Conservation (phyloP, 371 early-diverging fungal species). For the Apophysomyces ossiformis region DNA sequence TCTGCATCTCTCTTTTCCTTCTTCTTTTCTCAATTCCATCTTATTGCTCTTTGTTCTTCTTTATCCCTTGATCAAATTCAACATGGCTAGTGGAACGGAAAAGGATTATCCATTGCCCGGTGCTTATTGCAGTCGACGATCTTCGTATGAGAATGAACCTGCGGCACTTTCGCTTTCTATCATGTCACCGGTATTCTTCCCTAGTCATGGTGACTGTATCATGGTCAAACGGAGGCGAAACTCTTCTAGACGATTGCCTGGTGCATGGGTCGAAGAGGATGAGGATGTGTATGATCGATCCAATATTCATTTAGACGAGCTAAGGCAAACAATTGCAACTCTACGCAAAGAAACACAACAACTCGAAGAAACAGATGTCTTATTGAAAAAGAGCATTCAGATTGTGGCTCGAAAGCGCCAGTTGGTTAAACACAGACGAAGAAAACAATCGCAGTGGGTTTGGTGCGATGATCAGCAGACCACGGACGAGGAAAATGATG, state of each 20-base stretch:
- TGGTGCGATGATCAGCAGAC: slow-evolving; percentile 24
- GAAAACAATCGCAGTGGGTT: slow-evolving; percentile 28
- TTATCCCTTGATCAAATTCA: not conserved
- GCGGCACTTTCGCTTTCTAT: slow-evolving; percentile 19
- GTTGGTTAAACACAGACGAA: slow-evolving; percentile 28
- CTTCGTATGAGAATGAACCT: slow-evolving; percentile 5
- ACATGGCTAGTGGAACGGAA: slow-evolving; percentile 3
- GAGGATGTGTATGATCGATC: slow-evolving; percentile 16
- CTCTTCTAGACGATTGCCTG: slow-evolving; percentile 27
- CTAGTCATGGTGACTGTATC: slow-evolving; percentile 19
- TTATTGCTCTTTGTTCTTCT: not conserved
- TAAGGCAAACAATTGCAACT: slow-evolving; percentile 41
- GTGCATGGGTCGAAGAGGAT: slow-evolving; percentile 43
- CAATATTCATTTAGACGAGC: slow-evolving; percentile 21
- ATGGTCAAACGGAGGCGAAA: slow-evolving; percentile 18
- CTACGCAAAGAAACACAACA: slow-evolving; percentile 41
- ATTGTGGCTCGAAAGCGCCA: slow-evolving; percentile 42
- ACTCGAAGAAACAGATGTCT: slow-evolving; percentile 44
- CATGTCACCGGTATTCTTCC: slow-evolving; percentile 29
- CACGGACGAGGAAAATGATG: slow-evolving; percentile 2
- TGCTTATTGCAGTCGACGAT: not conserved
- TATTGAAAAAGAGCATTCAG: slow-evolving; percentile 48
- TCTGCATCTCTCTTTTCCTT: not conserved
- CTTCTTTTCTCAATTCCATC: not conserved
- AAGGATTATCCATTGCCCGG: slow-evolving; percentile 3